Evolutionary conservation across 139 green algal species (phyloP), one percentile per base, ranked within the genome.

Genomic region (Nannochloris sp.): DNA sequence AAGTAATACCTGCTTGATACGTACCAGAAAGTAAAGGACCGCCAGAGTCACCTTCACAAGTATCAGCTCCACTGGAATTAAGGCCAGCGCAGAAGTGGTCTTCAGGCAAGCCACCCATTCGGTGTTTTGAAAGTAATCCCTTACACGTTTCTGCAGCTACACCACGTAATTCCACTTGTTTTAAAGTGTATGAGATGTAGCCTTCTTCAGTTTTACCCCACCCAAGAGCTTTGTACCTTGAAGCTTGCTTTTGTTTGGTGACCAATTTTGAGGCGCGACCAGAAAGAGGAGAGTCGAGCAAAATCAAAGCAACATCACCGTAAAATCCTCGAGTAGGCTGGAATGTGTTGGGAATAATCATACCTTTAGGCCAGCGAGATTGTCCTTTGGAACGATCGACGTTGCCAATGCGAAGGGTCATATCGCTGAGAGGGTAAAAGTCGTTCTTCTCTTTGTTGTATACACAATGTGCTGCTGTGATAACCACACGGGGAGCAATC

Each of bases 391-490:
- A 15, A 32, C 56, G 56, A 12, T 55, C 37, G 2, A 30, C 24
- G 56, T 30, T 57, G 12, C 56, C 56, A 19, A 64, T 25, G 32
- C 32, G 25, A 23, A 57, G n/a, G 12, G 25, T 6, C 36, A 64
- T 54, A 14, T 23, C 30, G 13, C 36, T 30, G 15, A 54, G 36
- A 23, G 12, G 15, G 6, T 14, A n/a, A 23, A 64, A 48, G 8
- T 55, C 25, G 2, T 64, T 64, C 8, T 64, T 24, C 2, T 48
- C 4, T 1, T n/a, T 38, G 44, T 62, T 56, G 10, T 9, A 38
- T 5, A 68, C 61, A 39, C 61, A 68, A 30, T 68, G 61, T 38
- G 61, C 61, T 6, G 61, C 34, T 25, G 39, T 68, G 15, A 68
- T 31, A 4, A 68, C 23, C n/a, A 59, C 37, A 33, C 44, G 39